Evolutionary conservation across 352 stramenopile genomes (phyloP), one percentile per base, ranked within the genome.

Genomic region (Globisporangium polare): DNA sequence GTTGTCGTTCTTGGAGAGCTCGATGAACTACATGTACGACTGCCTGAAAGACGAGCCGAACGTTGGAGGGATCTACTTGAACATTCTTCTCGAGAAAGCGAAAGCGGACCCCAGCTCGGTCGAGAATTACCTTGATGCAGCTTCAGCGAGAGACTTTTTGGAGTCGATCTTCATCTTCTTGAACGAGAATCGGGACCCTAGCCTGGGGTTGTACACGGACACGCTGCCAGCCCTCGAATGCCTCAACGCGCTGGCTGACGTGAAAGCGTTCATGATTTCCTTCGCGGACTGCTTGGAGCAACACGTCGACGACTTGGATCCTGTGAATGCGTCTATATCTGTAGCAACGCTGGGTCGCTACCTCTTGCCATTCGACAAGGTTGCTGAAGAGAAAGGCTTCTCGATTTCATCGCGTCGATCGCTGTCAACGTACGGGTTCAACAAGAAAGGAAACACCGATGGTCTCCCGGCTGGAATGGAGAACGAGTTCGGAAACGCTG

Each of bases 21-120:
- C 80, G 5, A 78, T 73, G 1, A 88, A 75, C 58, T 81, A 94
- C 67, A 90, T 90, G 77, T 94, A 94, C 59, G 82, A 92, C 66
- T 90, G 82, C 55, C 53, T 94, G 12, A 86, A 85, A 43, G 69
- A 72, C 7, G 82, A 94, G 27, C 82, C 84, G 10, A 74, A 76
- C 27, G 73, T 92, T 46, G 82, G 80, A 35, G 82, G 80, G 9
- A 88, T 94, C 17, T 94, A 89, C 61, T 52, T 94, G 18, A 66
- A 71, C 2, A 77, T 92, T 42, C 61, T 94, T 27, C 66, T 92
- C 22, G 80, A 88, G 41, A 91, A 89, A 60, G 71, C 68, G 1
- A 60, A 69, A 24, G 45, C 26, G 0, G 61, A 79, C 9, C 78
- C 71, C 1, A 66, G 79, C 12, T 47, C 66, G 0, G 79, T 94